These are phyloP conservation scores for Neonectria neomacrospora DNA, from an alignment of 2,329 filamentous ascomycete species.

Conservation along the genomic window DNA sequence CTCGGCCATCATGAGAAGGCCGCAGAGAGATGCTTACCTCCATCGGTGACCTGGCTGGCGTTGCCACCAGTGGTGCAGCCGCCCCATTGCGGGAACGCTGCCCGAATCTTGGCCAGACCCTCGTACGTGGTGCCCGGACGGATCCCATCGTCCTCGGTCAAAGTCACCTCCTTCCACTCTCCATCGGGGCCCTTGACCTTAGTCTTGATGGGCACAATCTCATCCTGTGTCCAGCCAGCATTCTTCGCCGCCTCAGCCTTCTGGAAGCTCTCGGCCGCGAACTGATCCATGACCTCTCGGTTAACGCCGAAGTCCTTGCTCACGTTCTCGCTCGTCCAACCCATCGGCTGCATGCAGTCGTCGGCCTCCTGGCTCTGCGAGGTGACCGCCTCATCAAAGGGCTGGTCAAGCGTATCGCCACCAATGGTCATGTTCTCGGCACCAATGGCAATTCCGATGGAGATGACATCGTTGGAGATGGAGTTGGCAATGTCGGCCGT, in stretches of 20 bases:
- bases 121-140: conserved; percentile 90
- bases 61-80: conserved; percentile 91
- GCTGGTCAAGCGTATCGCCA: conserved; percentile 74
- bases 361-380: conserved; percentile 76
- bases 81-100: conserved; percentile 91
- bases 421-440: conserved; percentile 87
- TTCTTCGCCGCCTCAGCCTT: conserved; percentile 92
- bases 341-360: conserved; percentile 96
- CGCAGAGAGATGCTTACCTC: conserved; percentile 61
- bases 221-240: conserved; percentile 89
- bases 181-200: conserved; percentile 87
- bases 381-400: conserved; percentile 82
- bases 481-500: conserved; percentile 94
- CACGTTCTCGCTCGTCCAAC: conserved; percentile 97
- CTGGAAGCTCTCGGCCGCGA: conserved; percentile 86
- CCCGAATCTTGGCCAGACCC: conserved; percentile 82
- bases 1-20: neutral
- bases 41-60: conserved; percentile 94
- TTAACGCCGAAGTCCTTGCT: conserved; percentile 88
- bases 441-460: conserved; percentile 87
- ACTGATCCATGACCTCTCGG: conserved; percentile 84
- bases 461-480: conserved; percentile 83
- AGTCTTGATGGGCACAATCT: conserved; percentile 89
- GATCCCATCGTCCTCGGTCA: conserved; percentile 91
- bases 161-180: conserved; percentile 78